Evolutionary conservation across 1,139 yeast species (phyloP), one percentile per base, ranked within the genome.

Genomic region (Torulaspora pretoriensis): DNA sequence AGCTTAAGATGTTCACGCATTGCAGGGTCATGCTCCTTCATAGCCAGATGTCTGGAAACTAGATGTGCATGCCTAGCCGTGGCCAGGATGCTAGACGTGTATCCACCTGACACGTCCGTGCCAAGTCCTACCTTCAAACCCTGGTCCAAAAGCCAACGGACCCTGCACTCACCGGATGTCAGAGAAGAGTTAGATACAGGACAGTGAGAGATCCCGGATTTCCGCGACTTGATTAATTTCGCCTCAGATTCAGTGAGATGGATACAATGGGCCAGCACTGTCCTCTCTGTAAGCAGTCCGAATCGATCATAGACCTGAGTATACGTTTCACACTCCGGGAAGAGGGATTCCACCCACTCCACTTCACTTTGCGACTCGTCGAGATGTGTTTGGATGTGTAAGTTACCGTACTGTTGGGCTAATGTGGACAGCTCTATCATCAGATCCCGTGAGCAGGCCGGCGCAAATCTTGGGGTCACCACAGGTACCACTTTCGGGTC

Each of bases 391-490:
- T 92, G 98, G 38, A 88, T 77, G 14, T 89, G 94, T 40, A 86
- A 68, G 24, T 75, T 63, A 4, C 70, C 60, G 50, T 64, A 46
- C 16, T 64, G 54, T 17, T 58, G 55, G 22, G 92, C 75, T 40
- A 84, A 63, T 3, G 72, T 64, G 2, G 95, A 95, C 49, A 90
- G 71, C 71, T 78, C 73, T 16, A 61, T 61, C 68, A 92, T 68
- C 40, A 88, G 68, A 41, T 76, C 73, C 26, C 76, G 68, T 1
- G 89, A 72, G 60, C 97, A 92, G 14, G 88, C 79, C 0, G 96
- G 96, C 0, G 97, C 98, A 70, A 92, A 92, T 49, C 98, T 70
- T 4, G 98, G 98, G 0, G 98, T 92, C 5, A 92, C 59, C 22
- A 90, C 80, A 0, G 97, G 95, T 38, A 73, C 69, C 37, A 86